A percentile compares a stretch with the other conserved stretches of the same genome.
These are phyloP conservation scores for Cnidoscolus chayamansa DNA, from an alignment of 441 rosid genomes.

Conservation along the genomic window DNA sequence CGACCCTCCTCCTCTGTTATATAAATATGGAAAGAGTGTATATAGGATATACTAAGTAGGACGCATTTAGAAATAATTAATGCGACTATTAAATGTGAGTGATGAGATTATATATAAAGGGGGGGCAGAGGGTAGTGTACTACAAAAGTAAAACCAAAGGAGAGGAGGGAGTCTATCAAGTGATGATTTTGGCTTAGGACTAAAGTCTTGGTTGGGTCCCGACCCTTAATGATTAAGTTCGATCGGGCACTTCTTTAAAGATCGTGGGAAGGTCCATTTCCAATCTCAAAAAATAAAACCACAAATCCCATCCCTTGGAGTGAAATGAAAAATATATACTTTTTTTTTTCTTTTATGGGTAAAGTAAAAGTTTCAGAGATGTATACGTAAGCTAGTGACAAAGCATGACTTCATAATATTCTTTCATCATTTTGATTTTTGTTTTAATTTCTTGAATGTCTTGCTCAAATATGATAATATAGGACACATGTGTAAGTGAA, in stretches of 20 bases:
- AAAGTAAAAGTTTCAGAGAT: constrained; percentile 36
- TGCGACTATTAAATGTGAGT: background rate
- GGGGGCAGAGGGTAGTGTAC: background rate
- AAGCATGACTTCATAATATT: constrained; percentile 40
- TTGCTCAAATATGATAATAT: too few relatives aligned
- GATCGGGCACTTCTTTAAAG: constrained; percentile 31
- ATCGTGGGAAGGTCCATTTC: constrained; percentile 40
- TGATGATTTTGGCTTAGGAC: constrained; percentile 65
- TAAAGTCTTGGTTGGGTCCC: constrained; percentile 50
- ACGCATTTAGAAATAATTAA: background rate
- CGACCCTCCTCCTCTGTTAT: too few relatives aligned
- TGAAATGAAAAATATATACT: constrained; percentile 10
- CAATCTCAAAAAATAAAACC: too few relatives aligned
- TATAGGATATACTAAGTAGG: too few relatives aligned
- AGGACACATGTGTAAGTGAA: too few relatives aligned
- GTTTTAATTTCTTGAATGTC: too few relatives aligned
- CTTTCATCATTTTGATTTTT: too few relatives aligned
- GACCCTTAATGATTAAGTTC: constrained; percentile 40
- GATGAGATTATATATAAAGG: too few relatives aligned
- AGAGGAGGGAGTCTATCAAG: constrained; percentile 30
- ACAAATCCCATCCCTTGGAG: background rate
- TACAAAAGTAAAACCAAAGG: background rate
- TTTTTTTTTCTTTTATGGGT: constrained; percentile 24
- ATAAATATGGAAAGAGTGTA: too few relatives aligned
- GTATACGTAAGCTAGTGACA: constrained; percentile 36